Evolutionary conservation across 192 early-diverging fungal genomes (phyloP).

Genomic region (Coemansia sp.): DNA sequence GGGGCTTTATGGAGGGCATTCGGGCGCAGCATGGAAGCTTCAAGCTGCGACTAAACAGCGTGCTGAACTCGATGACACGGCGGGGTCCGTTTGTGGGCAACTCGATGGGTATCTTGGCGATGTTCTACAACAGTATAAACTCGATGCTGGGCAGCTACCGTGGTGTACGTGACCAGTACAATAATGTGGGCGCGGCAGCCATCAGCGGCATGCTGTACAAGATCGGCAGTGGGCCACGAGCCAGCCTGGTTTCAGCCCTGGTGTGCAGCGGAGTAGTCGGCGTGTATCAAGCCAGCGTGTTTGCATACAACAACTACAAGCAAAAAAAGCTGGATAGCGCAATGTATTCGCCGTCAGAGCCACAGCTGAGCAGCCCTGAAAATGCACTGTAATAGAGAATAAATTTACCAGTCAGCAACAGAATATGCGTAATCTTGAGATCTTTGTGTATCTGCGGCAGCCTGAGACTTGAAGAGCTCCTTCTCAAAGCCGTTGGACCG

Average conservation of each 20-base stretch:
- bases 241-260: conserved; percentile 54
- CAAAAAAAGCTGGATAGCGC: conserved; percentile 18
- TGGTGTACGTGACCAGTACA: conserved; percentile 64
- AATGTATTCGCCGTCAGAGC: conserved; percentile 31
- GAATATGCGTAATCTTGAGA: conserved; percentile 28
- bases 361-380: conserved; percentile 21
- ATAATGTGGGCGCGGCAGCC: conserved; percentile 68
- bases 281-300: conserved; percentile 44
- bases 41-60: conserved; percentile 77
- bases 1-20: conserved; percentile 75
- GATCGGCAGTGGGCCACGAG: conserved; percentile 61
- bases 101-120: conserved; percentile 75
- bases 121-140: conserved; percentile 79
- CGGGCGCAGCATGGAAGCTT: conserved; percentile 61
- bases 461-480: conserved; percentile 42
- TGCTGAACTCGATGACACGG: conserved; percentile 77
- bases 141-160: conserved; percentile 62
- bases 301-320: conserved; percentile 30
- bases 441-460: conserved; percentile 13
- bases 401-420: conserved; percentile 39
- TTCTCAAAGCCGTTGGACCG: conserved; percentile 74
- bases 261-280: conserved; percentile 61
- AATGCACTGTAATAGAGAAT: conserved; percentile 2
- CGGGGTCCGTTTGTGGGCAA: conserved; percentile 84
- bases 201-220: conserved; percentile 77